Conservation (phyloP, 768 basidiomycete species). For the Hebeloma cylindrosporum region DNA sequence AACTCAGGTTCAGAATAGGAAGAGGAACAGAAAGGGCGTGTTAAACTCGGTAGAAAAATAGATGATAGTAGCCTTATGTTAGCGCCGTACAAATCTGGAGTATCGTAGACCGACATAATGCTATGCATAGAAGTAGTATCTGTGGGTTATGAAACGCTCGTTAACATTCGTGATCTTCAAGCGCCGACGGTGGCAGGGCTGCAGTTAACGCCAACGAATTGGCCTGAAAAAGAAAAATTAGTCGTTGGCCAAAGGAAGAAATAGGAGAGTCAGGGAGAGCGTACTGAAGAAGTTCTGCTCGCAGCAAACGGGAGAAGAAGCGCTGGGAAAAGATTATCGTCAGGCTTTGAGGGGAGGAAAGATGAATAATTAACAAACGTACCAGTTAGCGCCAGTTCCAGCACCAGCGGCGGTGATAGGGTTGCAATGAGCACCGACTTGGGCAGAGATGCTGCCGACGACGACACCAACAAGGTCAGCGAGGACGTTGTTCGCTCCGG, state of each 20-base stretch:
- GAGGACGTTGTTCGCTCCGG: constrained; percentile 2
- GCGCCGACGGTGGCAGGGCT: constrained; percentile 10
- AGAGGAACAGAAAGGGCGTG: too few relatives aligned
- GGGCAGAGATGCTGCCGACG: constrained; percentile 10
- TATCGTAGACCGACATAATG: too few relatives aligned
- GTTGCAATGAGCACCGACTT: constrained; percentile 19
- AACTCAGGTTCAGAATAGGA: too few relatives aligned
- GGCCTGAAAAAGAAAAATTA: constrained; percentile 5
- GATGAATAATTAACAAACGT: not conserved
- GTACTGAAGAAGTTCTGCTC: constrained; percentile 14
- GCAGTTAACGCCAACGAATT: constrained; percentile 14
- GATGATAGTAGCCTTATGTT: too few relatives aligned
- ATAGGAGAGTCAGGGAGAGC: not conserved
- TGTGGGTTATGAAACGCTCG: too few relatives aligned
- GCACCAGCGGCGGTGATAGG: constrained; percentile 21
- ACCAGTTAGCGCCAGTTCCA: constrained; percentile 20
- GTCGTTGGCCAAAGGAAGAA: not conserved
- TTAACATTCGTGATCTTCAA: too few relatives aligned
- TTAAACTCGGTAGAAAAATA: too few relatives aligned
- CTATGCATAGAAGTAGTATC: too few relatives aligned
- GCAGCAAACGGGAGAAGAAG: constrained; percentile 10
- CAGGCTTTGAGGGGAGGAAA: not conserved
- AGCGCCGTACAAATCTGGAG: too few relatives aligned
- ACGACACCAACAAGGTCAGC: constrained; percentile 14
- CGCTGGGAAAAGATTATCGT: constrained; percentile 1